phyloP scores from a whole-genome alignment of 2,329 filamentous ascomycete genomes.

The Podosphaera xanthii region DNA sequence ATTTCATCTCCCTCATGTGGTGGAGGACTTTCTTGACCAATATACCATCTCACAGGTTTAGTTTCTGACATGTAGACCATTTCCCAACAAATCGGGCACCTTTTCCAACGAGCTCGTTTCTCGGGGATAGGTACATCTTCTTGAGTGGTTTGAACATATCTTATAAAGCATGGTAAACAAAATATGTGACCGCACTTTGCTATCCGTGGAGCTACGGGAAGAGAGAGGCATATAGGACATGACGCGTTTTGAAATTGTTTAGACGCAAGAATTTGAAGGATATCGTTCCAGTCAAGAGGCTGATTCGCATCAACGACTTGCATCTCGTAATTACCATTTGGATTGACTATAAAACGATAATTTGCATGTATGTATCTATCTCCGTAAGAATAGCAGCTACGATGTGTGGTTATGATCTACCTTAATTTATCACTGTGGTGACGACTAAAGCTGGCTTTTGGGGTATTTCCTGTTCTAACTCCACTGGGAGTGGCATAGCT shows the following conservation, averaged over 20 bases:
- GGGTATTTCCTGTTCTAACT: conserved; percentile 45
- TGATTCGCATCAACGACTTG: conserved; percentile 75
- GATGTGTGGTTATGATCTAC: conserved; percentile 20
- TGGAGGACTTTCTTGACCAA: conserved; percentile 61
- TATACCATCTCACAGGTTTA: conserved; percentile 73
- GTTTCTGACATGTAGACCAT: conserved; percentile 80
- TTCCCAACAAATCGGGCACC: conserved; percentile 91
- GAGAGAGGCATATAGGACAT: conserved; percentile 86
- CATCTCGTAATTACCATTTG: conserved; percentile 51
- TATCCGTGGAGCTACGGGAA: conserved; percentile 86
- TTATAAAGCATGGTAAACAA: conserved; percentile 75
- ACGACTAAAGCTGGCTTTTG: conserved; percentile 72
- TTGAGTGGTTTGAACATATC: conserved; percentile 82
- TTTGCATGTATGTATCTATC: conserved; percentile 79
- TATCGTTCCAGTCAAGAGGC: conserved; percentile 72
- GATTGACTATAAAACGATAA: conserved; percentile 87
- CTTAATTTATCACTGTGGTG: conserved; percentile 79
- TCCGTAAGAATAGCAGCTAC: conserved; percentile 4
- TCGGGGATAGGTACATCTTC: conserved; percentile 34
- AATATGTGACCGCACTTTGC: conserved; percentile 95
- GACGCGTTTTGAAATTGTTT: conserved; percentile 69
- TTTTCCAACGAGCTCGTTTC: conserved; percentile 65
- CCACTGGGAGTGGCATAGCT: conserved; percentile 26
- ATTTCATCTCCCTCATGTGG: conserved; percentile 75
- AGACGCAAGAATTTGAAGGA: conserved; percentile 80